Conservation (phyloP, 78 protist genomes). For the Guillardia theta region DNA sequence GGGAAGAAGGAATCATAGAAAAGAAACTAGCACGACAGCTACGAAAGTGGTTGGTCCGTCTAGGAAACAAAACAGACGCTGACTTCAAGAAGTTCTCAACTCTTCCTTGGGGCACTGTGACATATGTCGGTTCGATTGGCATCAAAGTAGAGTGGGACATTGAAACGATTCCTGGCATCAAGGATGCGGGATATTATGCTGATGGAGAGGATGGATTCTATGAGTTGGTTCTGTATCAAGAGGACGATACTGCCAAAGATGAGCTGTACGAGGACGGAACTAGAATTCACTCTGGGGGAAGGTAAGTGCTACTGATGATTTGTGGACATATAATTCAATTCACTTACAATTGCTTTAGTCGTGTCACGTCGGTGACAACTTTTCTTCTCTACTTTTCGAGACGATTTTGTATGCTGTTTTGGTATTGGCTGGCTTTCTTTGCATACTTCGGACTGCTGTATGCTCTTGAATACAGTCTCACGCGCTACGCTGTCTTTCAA, state of each 20-base stretch:
- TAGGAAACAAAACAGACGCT: neutral
- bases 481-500: neutral
- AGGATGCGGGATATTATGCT: neutral
- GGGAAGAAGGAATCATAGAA: neutral
- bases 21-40: neutral
- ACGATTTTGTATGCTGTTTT: neutral
- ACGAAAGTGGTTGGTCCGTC: neutral
- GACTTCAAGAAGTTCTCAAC: neutral
- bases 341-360: neutral
- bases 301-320: too few species aligned
- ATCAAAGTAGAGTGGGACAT: neutral
- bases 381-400: neutral
- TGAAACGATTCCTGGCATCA: neutral
- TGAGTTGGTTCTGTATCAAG: neutral
- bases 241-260: neutral
- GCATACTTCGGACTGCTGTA: neutral
- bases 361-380: neutral
- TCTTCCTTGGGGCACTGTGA: neutral
- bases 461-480: neutral
- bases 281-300: neutral
- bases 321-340: too few species aligned
- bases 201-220: neutral
- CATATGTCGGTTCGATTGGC: neutral
- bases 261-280: neutral
- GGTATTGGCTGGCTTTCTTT: neutral